Conservation (phyloP, 2,329 filamentous ascomycete species). For the Colletotrichum limetticola region DNA sequence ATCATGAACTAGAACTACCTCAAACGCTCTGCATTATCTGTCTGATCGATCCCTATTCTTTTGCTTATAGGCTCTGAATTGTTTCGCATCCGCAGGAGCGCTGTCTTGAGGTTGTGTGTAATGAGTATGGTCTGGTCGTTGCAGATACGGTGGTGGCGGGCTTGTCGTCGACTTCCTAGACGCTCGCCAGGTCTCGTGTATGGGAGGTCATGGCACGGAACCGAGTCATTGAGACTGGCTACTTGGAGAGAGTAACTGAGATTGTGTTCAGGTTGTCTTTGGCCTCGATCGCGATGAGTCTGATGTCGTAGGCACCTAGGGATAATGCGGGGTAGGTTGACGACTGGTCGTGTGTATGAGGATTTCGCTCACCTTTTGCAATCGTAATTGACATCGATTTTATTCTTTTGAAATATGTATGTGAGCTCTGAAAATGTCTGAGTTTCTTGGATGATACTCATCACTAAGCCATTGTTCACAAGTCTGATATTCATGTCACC, state of each 20-base stretch:
- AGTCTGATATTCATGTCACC: background rate
- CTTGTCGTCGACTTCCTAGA: background rate
- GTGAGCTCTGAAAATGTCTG: background rate
- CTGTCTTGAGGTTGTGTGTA: background rate
- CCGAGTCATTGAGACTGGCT: background rate
- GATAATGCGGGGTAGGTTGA: background rate
- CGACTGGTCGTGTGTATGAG: background rate
- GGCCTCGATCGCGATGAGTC: background rate
- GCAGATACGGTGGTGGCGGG: background rate
- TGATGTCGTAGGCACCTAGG: background rate
- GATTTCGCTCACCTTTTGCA: background rate
- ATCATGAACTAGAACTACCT: conserved; percentile 33
- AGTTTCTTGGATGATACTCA: too few relatives aligned
- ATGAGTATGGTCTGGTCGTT: background rate
- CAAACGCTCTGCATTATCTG: conserved; percentile 31
- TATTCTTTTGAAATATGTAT: background rate
- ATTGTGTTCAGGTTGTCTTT: background rate
- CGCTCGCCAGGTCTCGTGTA: background rate
- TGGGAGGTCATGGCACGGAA: background rate
- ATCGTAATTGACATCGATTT: background rate
- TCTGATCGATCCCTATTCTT: conserved; percentile 34
- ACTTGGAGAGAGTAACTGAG: background rate
- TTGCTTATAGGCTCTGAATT: background rate
- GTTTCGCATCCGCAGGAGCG: background rate
- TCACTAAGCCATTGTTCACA: too few relatives aligned